Base-by-base conservation (phyloP, 352 stramenopile genomes). In the Globisporangium heterothallicum region DNA sequence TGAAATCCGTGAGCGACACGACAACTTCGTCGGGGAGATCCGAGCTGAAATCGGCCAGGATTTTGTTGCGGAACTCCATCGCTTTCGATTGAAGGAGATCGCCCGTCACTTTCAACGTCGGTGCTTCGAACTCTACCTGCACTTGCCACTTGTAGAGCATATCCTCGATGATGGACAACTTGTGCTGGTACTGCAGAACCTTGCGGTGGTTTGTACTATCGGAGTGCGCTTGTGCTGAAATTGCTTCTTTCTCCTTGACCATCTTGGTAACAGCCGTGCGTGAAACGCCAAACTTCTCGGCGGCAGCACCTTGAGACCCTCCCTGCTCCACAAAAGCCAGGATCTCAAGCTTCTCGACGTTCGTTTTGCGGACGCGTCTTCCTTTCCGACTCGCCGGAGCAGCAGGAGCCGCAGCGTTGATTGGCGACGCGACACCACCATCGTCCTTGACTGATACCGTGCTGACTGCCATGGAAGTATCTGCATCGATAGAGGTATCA, bases 81-180 rank as follows among this genome's bases (percentile, higher is more conserved):
- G 81, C 81, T 48, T 89, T 92, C 13, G 66, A 78, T 59, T 92
- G 78, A 25, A 92, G 42, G 30, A 92, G 36, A 26, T 92, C 81
- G 7, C 81, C 81, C 2, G 81, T 92, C 49, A 92, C 71, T 50
- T 89, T 89, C 0, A 88, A 29, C 6, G 61, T 71, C 5, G 81
- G 78, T 3, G 72, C 67, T 56, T 86, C 72, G 36, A 84, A 68
- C 42, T 92, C 81, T 0, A 88, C 66, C 53, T 92, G 81, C 24
- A 92, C 66, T 58, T 92, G 81, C 81, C 81, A 92, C 53, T 88
- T 88, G 64, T 88, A 85, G 27, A 92, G 66, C 78, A 88, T 92
- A 25, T 92, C 81, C 43, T 92, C 81, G 47, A 92, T 92, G 42
- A 92, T 78, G 53, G 78, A 88, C 1, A 92, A 53, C 58, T 92